These are phyloP conservation scores for Sporothrix brunneoviolacea DNA, from an alignment of 2,329 filamentous ascomycete species.

Conservation along the genomic window DNA sequence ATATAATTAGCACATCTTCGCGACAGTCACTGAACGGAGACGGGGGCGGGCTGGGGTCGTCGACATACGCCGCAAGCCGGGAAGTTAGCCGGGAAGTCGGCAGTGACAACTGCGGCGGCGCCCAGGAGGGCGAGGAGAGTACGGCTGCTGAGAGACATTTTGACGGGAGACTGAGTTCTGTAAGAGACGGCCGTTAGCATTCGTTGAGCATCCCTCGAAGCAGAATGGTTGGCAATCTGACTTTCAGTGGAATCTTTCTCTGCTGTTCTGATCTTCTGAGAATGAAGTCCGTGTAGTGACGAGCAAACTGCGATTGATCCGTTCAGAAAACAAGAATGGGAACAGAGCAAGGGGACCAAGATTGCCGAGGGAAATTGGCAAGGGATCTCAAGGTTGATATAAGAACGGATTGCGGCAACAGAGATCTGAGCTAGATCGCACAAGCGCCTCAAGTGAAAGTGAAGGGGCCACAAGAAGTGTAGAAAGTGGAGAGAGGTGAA, in stretches of 20 bases:
- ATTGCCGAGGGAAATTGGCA: slow-evolving; percentile 1
- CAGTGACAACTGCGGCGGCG: slow-evolving; percentile 30
- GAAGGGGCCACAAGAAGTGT: neutral
- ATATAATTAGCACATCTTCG: neutral
- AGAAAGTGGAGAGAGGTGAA: neutral
- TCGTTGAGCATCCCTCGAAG: no score
- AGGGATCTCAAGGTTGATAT: neutral
- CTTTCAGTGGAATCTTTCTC: no score
- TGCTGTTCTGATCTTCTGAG: no score
- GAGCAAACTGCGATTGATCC: no score
- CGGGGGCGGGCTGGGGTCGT: neutral
- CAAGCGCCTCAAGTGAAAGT: neutral
- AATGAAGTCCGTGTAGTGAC: no score
- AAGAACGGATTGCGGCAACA: neutral
- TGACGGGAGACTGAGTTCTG: slow-evolving; percentile 34
- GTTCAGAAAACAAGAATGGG: neutral
- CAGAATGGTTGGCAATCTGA: no score
- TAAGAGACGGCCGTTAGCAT: neutral
- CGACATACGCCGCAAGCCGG: slow-evolving; percentile 45
- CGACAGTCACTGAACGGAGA: neutral
- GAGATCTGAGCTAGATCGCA: slow-evolving; percentile 5
- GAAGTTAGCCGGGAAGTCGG: slow-evolving; percentile 34
- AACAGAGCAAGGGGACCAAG: neutral
- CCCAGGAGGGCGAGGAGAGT: slow-evolving; percentile 31
- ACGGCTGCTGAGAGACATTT: slow-evolving; percentile 31